Percentiles rank a stretch among this genome's conserved stretches.
phyloP scores from a whole-genome alignment of 2,329 filamentous ascomycete genomes.

The Arthrobotrys iridis region DNA sequence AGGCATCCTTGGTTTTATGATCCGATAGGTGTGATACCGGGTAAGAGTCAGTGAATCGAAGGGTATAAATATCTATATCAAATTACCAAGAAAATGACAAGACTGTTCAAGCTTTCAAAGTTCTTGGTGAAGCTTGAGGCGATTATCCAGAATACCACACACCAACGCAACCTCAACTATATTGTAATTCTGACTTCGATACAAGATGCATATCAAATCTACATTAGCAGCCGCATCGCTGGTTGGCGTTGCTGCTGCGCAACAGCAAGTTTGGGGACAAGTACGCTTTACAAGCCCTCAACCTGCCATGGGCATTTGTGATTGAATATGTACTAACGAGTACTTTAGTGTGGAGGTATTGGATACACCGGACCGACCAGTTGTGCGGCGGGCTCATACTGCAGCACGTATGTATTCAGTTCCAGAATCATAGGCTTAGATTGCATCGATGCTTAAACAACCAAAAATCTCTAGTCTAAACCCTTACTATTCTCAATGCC shows the following conservation, averaged over 20 bases:
- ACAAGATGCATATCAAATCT: slow-evolving; percentile 17
- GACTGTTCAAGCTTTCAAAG: slow-evolving; percentile 7
- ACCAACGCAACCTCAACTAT: background rate
- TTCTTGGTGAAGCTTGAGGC: background rate
- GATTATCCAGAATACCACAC: background rate
- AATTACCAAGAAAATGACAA: slow-evolving; percentile 25
- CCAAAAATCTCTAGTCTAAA: slow-evolving; percentile 14
- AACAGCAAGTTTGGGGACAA: slow-evolving; percentile 31
- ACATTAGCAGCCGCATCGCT: slow-evolving; percentile 10
- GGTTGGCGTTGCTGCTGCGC: slow-evolving; percentile 23
- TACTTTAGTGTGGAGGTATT: slow-evolving; percentile 28
- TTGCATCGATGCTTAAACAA: background rate
- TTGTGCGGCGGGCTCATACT: slow-evolving; percentile 15
- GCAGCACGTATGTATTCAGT: slow-evolving; percentile 14
- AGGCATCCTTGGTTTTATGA: background rate
- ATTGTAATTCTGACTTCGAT: background rate
- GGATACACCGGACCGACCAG: slow-evolving; percentile 22
- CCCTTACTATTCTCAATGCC: slow-evolving; percentile 32
- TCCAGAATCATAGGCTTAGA: background rate
- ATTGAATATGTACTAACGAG: background rate
- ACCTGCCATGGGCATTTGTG: background rate
- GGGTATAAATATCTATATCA: background rate
- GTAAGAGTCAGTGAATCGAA: background rate
- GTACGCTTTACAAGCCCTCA: background rate
- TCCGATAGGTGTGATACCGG: background rate